A percentile compares a stretch with the other conserved stretches of the same genome.
Conservation (phyloP, 1,284 basidiomycete species). For the Ceraceosorus guamensis region DNA sequence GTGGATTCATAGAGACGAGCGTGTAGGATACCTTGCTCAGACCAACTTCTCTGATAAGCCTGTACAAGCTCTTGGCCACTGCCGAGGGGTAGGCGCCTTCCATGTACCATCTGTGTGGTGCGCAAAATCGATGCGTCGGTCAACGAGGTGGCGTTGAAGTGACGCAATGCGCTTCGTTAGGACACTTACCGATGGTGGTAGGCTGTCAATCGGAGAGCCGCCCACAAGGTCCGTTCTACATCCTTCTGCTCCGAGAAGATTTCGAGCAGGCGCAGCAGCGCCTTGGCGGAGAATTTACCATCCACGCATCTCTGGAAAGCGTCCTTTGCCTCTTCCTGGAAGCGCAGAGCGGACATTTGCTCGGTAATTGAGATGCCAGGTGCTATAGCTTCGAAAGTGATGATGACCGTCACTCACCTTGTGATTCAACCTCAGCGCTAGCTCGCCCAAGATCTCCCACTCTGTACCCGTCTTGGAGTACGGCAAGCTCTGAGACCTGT, state of each 20-base stretch:
- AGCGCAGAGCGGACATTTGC: no score
- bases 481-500: slow-evolving; percentile 92
- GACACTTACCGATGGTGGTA: slow-evolving; percentile 64
- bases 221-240: slow-evolving; percentile 79
- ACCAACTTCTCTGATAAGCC: slow-evolving; percentile 86
- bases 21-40: slow-evolving; percentile 90
- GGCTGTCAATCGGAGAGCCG: slow-evolving; percentile 81
- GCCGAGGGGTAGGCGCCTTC: slow-evolving; percentile 66
- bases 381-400: no score
- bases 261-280: slow-evolving; percentile 84
- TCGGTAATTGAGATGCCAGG: no score
- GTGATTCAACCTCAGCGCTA: slow-evolving; percentile 84
- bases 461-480: slow-evolving; percentile 93
- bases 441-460: slow-evolving; percentile 96
- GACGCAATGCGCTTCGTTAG: slow-evolving; percentile 6
- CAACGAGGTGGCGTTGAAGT: no score
- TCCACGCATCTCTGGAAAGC: slow-evolving; percentile 92
- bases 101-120: slow-evolving; percentile 1
- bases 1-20: slow-evolving; percentile 69
- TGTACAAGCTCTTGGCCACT: slow-evolving; percentile 82
- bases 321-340: slow-evolving; percentile 97
- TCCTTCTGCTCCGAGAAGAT: slow-evolving; percentile 91
- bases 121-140: background rate
- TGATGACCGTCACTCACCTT: no score
- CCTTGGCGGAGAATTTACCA: slow-evolving; percentile 78